Evolutionary conservation across 495 filamentous ascomycete genomes (phyloP).

Genomic region (Talaromyces stipitatus): DNA sequence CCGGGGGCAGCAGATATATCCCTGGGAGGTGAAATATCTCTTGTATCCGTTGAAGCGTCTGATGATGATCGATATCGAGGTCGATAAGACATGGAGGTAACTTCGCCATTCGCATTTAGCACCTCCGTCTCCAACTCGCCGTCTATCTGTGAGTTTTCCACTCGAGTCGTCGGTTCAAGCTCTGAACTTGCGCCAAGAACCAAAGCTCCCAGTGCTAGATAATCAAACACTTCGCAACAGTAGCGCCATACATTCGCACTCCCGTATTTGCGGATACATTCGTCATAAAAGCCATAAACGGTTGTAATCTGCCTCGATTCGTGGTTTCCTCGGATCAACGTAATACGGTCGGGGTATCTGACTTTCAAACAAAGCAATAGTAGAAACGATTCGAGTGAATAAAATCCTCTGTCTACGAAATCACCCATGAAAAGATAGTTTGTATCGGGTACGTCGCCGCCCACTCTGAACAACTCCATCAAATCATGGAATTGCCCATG

Average conservation of each 20-base stretch:
- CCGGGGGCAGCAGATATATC: constrained; percentile 37
- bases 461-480: constrained; percentile 97
- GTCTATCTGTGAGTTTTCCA: constrained; percentile 42
- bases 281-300: constrained; percentile 98
- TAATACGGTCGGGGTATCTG: constrained; percentile 95
- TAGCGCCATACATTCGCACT: constrained; percentile 97
- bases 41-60: constrained; percentile 25
- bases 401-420: constrained; percentile 97
- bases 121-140: constrained; percentile 89
- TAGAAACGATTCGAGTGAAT: constrained; percentile 92
- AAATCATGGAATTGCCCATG: constrained; percentile 98
- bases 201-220: constrained; percentile 89
- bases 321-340: constrained; percentile 93
- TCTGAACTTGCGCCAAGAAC: constrained; percentile 81
- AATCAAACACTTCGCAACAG: constrained; percentile 98
- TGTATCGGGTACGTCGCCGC: constrained; percentile 91
- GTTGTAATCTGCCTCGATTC: constrained; percentile 96
- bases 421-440: constrained; percentile 99
- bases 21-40: constrained; percentile 35
- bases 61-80: constrained; percentile 28
- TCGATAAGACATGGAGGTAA: constrained; percentile 65
- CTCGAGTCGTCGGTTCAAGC: constrained; percentile 44
- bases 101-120: constrained; percentile 68
- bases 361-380: constrained; percentile 94
- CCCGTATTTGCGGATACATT: constrained; percentile 95